Base-by-base conservation (phyloP, 2,329 filamentous ascomycete species). In the Fonsecaea pugnacius region DNA sequence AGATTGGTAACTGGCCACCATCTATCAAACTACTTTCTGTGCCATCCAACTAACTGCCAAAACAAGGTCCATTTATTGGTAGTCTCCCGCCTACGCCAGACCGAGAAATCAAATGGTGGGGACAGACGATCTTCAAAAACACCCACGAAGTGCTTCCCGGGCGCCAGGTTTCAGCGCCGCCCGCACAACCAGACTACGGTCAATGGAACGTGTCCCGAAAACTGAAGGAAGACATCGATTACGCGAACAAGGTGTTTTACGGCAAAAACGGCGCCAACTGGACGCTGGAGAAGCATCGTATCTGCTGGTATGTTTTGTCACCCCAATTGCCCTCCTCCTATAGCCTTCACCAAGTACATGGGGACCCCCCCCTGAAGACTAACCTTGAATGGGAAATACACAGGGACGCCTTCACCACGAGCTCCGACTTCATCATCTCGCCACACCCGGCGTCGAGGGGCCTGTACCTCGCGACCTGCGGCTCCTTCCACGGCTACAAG, bases 361-460 rank as follows among this genome's bases (percentile, higher is more conserved):
- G n/a, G n/a, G n/a, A n/a, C n/a, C n/a, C n/a, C n/a, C n/a, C n/a
- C n/a, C n/a, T n/a, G n/a, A n/a, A n/a, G n/a, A n/a, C 43, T 48
- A 27, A 48, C 43, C 21, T 48, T 6, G 4, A 2, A 4, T 30
- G 38, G 14, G 16, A 40, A 12, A 18, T n/a, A n/a, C 48, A 4
- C 60, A 89, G 87, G 87, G 87, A 89, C 67, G 87, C 86, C 9
- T 85, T 89, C 70, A 87, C 86, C 0, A 81, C 85, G 2, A 85
- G 79, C 71, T 79, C 80, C 24, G 86, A 81, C 70, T 80, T 80
- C 67, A 80, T 81, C 67, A 81, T 81, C 69, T 80, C 78, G 4
- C 78, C 78, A 10, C 79, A 81, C 68, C 70, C 78, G 2, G 76
- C 74, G 18, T 73, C 76, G 5, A 73, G 75, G 56, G 77, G 78